phyloP scores from a whole-genome alignment of 371 early-diverging fungal genomes.

The Actinomortierella wolfii region DNA sequence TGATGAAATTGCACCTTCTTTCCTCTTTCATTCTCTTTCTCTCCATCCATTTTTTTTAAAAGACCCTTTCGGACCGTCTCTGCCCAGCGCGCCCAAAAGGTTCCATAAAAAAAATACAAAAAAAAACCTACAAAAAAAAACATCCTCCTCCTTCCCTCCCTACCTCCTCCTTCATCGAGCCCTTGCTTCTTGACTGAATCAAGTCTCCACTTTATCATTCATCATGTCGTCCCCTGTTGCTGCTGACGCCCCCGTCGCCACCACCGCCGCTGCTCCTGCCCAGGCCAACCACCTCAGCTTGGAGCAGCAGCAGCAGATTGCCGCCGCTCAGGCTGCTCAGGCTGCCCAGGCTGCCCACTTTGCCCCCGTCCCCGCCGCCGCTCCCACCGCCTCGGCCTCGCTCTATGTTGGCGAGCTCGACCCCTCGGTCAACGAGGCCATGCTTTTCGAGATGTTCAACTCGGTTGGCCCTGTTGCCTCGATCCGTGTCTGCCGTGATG shows the following conservation, averaged over 20 bases:
- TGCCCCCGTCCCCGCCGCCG: conserved; percentile 46
- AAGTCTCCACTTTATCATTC: conserved; percentile 14
- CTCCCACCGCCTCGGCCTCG: conserved; percentile 69
- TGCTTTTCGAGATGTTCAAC: conserved; percentile 97
- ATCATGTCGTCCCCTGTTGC: conserved; percentile 58
- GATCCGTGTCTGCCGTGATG: conserved; percentile 98
- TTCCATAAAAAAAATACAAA: conserved; percentile 1
- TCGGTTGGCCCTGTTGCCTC: conserved; percentile 94
- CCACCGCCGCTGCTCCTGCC: conserved; percentile 46
- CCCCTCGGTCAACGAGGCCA: conserved; percentile 95
- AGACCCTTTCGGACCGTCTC: background rate
- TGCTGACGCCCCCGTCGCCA: conserved; percentile 53
- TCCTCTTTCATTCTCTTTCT: conserved; percentile 9
- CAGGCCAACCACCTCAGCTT: conserved; percentile 45
- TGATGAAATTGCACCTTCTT: background rate
- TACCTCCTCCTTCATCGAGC: conserved; percentile 8
- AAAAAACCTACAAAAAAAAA: conserved; percentile 6
- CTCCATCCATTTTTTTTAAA: background rate
- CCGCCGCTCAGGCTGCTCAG: conserved; percentile 56
- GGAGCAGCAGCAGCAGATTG: conserved; percentile 68
- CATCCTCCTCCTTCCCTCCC: conserved; percentile 11
- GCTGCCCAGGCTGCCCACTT: conserved; percentile 50
- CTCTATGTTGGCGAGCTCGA: conserved; percentile 93
- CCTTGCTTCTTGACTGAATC: conserved; percentile 6
- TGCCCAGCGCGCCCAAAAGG: background rate